phyloP scores from a whole-genome alignment of 352 stramenopile species.

The Globisporangium nodosum region DNA sequence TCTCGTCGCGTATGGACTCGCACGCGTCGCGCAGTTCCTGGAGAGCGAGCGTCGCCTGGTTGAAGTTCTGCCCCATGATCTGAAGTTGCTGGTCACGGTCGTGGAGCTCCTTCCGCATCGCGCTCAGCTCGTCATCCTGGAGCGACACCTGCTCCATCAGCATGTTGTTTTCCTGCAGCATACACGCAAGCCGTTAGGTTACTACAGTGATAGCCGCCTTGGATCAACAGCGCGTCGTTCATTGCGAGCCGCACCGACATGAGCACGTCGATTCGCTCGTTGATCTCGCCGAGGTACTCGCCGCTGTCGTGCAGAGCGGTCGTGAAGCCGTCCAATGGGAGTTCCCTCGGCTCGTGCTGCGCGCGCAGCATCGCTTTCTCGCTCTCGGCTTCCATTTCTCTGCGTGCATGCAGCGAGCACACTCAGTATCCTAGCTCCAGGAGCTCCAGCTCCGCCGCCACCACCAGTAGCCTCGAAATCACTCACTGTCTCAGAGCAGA shows the following conservation, averaged over 20 bases:
- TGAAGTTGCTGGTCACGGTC: slow-evolving; percentile 69
- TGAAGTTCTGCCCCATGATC: slow-evolving; percentile 71
- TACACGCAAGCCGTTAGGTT: background rate
- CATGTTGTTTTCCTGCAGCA: slow-evolving; percentile 61
- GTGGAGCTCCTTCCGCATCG: slow-evolving; percentile 54
- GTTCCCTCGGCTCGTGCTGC: slow-evolving; percentile 36
- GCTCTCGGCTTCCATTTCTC: slow-evolving; percentile 47
- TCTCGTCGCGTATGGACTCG: slow-evolving; percentile 48
- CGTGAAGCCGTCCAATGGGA: slow-evolving; percentile 26
- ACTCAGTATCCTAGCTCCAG: background rate
- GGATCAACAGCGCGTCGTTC: background rate
- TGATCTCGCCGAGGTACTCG: slow-evolving; percentile 69
- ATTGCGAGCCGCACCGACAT: slow-evolving; percentile 41
- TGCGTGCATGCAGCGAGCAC: slow-evolving; percentile 8
- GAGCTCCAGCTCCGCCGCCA: background rate
- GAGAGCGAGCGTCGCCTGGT: slow-evolving; percentile 57
- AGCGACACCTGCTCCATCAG: slow-evolving; percentile 80
- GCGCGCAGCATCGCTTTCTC: slow-evolving; percentile 56
- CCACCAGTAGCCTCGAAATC: background rate
- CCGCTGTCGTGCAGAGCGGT: slow-evolving; percentile 27
- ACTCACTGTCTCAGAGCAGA: slow-evolving; percentile 57
- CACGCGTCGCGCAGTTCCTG: slow-evolving; percentile 64
- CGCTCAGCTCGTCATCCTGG: slow-evolving; percentile 61
- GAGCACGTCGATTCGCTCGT: slow-evolving; percentile 71
- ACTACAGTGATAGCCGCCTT: too few species aligned